phyloP scores from a whole-genome alignment of 176 grass and related monocot genomes.

The Eleusine indica region DNA sequence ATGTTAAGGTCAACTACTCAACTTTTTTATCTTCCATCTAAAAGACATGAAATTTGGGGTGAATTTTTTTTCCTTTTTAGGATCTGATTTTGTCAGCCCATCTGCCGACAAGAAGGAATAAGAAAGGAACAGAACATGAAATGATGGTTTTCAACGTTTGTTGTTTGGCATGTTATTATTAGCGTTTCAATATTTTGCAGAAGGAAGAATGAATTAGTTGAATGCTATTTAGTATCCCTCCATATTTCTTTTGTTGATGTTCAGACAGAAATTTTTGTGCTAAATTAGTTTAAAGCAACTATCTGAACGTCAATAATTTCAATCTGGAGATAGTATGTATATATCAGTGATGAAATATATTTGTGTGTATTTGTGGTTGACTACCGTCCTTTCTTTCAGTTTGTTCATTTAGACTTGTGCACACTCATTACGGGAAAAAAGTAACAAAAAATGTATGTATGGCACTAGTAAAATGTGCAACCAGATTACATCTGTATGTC shows the following conservation, averaged over 20 bases:
- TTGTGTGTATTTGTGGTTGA: background rate
- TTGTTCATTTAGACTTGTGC: background rate
- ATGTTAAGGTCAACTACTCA: background rate
- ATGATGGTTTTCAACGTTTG: background rate
- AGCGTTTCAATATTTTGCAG: background rate
- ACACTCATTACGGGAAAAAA: background rate
- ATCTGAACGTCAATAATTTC: too few relatives aligned
- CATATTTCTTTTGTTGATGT: too few relatives aligned
- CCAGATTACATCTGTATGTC: background rate
- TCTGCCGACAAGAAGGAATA: background rate
- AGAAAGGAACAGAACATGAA: background rate
- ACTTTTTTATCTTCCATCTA: background rate
- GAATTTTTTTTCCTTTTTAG: background rate
- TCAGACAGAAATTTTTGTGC: too few relatives aligned
- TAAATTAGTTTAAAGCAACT: too few relatives aligned
- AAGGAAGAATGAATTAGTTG: background rate
- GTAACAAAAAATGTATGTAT: background rate
- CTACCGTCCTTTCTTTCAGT: background rate
- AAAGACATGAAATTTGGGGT: background rate
- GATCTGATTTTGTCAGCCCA: conserved; percentile 17
- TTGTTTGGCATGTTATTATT: background rate
- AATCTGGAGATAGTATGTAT: too few relatives aligned
- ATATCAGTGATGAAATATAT: background rate
- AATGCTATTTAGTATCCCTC: background rate
- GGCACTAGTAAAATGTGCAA: background rate